These are phyloP conservation scores for Mycena floridula DNA, from an alignment of 768 basidiomycete genomes.

Conservation along the genomic window DNA sequence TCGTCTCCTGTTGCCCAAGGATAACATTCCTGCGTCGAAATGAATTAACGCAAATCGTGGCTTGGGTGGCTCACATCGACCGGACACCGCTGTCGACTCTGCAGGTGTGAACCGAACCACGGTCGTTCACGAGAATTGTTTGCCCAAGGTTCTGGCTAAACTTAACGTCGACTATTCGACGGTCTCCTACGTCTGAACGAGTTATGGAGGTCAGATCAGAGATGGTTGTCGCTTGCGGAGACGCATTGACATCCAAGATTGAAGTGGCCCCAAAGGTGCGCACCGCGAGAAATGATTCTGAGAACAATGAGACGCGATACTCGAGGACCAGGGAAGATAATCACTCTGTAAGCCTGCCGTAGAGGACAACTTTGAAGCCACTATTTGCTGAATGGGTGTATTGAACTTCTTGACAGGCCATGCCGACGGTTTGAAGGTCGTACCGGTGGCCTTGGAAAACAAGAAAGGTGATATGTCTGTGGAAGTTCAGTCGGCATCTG, in stretches of 20 bases:
- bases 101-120: constrained; percentile 46
- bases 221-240: constrained; percentile 16
- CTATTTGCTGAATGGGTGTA: constrained; percentile 67
- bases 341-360: neutral
- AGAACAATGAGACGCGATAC: constrained; percentile 8
- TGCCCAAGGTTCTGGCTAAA: constrained; percentile 24
- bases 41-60: too few relatives aligned
- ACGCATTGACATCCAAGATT: constrained; percentile 26
- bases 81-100: constrained; percentile 28
- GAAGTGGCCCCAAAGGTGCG: constrained; percentile 34
- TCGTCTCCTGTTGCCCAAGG: too few relatives aligned
- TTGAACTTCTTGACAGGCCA: constrained; percentile 41
- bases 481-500: constrained; percentile 5
- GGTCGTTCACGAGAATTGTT: constrained; percentile 40
- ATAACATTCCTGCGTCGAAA: too few relatives aligned
- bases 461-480: constrained; percentile 46
- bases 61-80: constrained; percentile 40
- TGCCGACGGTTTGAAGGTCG: constrained; percentile 34
- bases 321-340: constrained; percentile 2
- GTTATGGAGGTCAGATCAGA: constrained; percentile 31
- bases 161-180: constrained; percentile 42
- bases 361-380: constrained; percentile 19
- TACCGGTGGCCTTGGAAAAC: constrained; percentile 16
- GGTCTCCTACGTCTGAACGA: constrained; percentile 32
- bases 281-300: constrained; percentile 17